These are phyloP conservation scores for Rhodotorula sp. DNA, from an alignment of 1,284 basidiomycete genomes.

Conservation along the genomic window DNA sequence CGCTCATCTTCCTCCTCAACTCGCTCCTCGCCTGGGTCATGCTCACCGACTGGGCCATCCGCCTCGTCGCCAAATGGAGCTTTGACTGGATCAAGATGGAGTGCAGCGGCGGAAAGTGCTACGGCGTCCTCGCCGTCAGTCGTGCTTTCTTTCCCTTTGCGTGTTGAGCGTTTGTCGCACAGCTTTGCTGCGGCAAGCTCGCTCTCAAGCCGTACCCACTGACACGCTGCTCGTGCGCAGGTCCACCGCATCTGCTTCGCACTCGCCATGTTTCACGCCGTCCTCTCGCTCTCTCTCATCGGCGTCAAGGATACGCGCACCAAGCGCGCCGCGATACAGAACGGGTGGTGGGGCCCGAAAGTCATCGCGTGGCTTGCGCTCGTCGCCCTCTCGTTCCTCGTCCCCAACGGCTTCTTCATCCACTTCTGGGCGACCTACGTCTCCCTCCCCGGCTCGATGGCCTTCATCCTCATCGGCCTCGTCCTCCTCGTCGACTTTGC, in stretches of 20 bases:
- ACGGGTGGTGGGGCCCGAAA: conserved; percentile 99
- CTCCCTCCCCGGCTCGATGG: conserved; percentile 80
- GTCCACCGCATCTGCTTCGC: conserved; percentile 97
- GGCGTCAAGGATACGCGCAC: conserved; percentile 87
- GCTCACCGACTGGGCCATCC: conserved; percentile 83
- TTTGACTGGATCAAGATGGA: conserved; percentile 99
- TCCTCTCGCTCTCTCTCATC: conserved; percentile 76
- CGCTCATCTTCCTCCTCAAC: conserved; percentile 91
- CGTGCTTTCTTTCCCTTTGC: background rate
- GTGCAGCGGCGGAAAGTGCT: conserved; percentile 88
- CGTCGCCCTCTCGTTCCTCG: conserved; percentile 79
- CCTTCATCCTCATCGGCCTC: conserved; percentile 93
- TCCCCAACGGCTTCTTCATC: conserved; percentile 91
- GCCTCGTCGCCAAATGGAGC: conserved; percentile 86
- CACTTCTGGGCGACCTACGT: conserved; percentile 83
- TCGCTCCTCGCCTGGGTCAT: conserved; percentile 97
- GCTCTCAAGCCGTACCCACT: background rate
- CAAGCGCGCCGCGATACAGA: conserved; percentile 91
- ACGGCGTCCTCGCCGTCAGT: conserved; percentile 91
- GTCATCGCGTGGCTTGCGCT: conserved; percentile 80
- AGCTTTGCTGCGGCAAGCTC: background rate
- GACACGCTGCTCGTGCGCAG: conserved; percentile 53
- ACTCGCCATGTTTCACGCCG: conserved; percentile 80
- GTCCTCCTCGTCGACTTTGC: conserved; percentile 98
- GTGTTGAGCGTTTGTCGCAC: background rate